Conservation (phyloP, 2,329 filamentous ascomycete species). For the Exophiala phaeomuriformis region DNA sequence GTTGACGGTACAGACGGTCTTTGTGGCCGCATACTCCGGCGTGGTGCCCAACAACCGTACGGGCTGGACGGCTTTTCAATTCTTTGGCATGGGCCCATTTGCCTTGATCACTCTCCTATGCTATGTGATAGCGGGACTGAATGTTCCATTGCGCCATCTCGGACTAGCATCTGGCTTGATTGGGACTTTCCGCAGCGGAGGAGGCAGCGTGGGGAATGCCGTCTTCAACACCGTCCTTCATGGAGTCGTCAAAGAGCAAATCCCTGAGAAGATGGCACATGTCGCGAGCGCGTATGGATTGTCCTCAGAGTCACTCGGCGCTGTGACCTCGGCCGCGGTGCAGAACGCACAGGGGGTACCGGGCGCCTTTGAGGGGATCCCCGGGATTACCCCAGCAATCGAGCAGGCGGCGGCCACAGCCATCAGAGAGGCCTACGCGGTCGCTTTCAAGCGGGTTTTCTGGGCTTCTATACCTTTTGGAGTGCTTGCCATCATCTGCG, state of each 20-base stretch:
- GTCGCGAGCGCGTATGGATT: conserved; percentile 36
- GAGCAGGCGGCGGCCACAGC: conserved; percentile 32
- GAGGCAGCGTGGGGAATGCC: conserved; percentile 26
- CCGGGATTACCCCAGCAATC: conserved; percentile 34
- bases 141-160: conserved; percentile 13
- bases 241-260: conserved; percentile 5
- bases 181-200: conserved; percentile 14
- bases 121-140: conserved; percentile 14
- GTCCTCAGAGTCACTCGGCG: conserved; percentile 30
- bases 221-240: conserved; percentile 28
- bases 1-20: conserved; percentile 24
- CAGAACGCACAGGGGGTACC: conserved; percentile 28
- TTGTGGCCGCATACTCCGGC: conserved; percentile 17
- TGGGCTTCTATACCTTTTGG: conserved; percentile 23
- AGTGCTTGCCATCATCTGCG: conserved; percentile 15
- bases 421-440: conserved; percentile 37
- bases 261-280: conserved; percentile 14
- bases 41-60: conserved; percentile 14
- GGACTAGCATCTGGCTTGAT: conserved; percentile 16
- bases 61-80: conserved; percentile 24
- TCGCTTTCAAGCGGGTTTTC: conserved; percentile 42
- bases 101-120: conserved; percentile 6
- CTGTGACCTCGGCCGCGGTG: conserved; percentile 33
- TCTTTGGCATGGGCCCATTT: conserved; percentile 16
- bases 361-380: conserved; percentile 28